phyloP scores from a whole-genome alignment of 2,329 filamentous ascomycete species.

The Diaporthe sp. region DNA sequence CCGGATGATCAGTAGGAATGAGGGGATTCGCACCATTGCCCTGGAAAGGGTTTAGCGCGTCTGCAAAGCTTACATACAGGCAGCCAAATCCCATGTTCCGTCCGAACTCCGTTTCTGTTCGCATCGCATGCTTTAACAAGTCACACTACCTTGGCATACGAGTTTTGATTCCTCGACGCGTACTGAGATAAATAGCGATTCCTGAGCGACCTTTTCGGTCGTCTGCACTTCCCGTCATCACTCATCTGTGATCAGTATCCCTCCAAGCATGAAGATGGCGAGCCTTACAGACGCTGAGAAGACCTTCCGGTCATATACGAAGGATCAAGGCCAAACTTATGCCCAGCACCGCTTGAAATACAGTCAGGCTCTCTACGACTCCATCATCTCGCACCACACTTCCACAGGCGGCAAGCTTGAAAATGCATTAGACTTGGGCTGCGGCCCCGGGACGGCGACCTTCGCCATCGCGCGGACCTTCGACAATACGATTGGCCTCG shows the following conservation, averaged over 20 bases:
- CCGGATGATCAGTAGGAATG: neutral
- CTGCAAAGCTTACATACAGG: neutral
- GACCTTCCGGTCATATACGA: constrained; percentile 62
- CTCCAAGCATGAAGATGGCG: neutral
- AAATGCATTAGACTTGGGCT: constrained; percentile 67
- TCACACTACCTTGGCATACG: neutral
- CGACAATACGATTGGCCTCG: constrained; percentile 61
- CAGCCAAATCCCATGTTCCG: neutral
- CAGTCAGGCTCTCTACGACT: constrained; percentile 59
- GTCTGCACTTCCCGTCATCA: no score
- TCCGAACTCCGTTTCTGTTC: neutral
- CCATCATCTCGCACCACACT: constrained; percentile 61
- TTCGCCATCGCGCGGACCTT: constrained; percentile 63
- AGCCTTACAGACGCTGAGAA: constrained; percentile 48
- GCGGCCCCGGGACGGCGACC: constrained; percentile 67
- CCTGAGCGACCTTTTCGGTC: fast-evolving
- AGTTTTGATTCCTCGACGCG: fast-evolving
- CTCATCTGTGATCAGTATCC: neutral
- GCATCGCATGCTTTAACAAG: neutral
- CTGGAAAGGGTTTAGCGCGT: constrained; percentile 1
- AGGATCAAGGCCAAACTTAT: constrained; percentile 60
- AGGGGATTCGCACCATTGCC: neutral
- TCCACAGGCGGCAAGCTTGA: constrained; percentile 59
- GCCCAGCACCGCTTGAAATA: constrained; percentile 59
- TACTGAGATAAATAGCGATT: no score